Conservation (phyloP, 2,329 filamentous ascomycete species). For the Endoconidiophora laricicola region DNA sequence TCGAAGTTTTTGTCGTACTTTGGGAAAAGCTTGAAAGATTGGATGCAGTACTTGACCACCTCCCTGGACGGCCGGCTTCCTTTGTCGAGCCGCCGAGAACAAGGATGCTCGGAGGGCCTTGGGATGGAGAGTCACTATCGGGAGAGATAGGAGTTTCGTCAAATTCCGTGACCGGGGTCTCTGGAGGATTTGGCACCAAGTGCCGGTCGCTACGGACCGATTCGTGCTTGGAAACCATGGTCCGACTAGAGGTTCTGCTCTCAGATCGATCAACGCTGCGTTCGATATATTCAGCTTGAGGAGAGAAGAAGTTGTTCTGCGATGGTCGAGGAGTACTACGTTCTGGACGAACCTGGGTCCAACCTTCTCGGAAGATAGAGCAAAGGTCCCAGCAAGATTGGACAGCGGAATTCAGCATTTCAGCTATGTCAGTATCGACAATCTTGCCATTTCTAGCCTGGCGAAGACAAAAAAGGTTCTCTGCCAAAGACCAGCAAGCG, state of each 20-base stretch:
- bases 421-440: constrained; percentile 49
- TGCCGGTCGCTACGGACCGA: constrained; percentile 25
- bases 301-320: constrained; percentile 53
- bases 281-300: constrained; percentile 26
- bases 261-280: constrained; percentile 17
- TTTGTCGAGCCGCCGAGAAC: constrained; percentile 53
- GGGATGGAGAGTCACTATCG: constrained; percentile 48
- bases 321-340: constrained; percentile 69
- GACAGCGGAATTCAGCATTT: constrained; percentile 70
- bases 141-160: constrained; percentile 77
- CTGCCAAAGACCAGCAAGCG: constrained; percentile 78
- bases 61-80: constrained; percentile 41
- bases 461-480: constrained; percentile 82
- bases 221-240: constrained; percentile 37
- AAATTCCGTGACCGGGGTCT: constrained; percentile 90
- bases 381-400: constrained; percentile 92
- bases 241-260: constrained; percentile 31
- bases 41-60: constrained; percentile 71
- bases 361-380: constrained; percentile 81
- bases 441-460: constrained; percentile 62
- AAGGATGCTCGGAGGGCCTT: constrained; percentile 67
- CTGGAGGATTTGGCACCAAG: constrained; percentile 30
- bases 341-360: constrained; percentile 77
- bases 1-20: constrained; percentile 45
- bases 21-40: constrained; percentile 69